Evolutionary conservation across 139 green algal genomes (phyloP).

Genomic region (Edaphochlamys debaryana): DNA sequence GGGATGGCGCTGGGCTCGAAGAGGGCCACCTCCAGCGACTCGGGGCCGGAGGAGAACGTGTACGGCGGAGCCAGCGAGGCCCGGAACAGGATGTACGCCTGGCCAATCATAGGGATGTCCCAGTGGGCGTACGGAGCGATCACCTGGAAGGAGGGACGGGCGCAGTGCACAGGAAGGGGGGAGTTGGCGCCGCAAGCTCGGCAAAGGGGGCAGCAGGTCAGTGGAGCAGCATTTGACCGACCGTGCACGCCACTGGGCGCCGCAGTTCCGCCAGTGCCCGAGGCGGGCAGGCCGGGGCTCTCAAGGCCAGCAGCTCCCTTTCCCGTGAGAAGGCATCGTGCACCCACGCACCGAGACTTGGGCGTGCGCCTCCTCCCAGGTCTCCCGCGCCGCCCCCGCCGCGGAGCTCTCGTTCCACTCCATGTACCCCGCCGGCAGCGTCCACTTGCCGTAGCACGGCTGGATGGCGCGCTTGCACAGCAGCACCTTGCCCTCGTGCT

Average conservation of each 20-base stretch:
- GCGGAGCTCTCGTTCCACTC: constrained; percentile 50
- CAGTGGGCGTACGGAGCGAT: constrained; percentile 54
- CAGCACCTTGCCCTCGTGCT: constrained; percentile 85
- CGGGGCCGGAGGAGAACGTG: constrained; percentile 59
- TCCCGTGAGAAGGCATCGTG: no score
- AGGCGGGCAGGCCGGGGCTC: no score
- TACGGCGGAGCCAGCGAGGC: constrained; percentile 52
- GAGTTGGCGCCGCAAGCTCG: background rate
- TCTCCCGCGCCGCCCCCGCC: constrained; percentile 53
- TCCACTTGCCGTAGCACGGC: constrained; percentile 87
- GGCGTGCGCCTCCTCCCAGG: constrained; percentile 55
- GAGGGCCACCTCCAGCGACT: constrained; percentile 79
- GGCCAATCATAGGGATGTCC: constrained; percentile 87
- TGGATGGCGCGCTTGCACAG: constrained; percentile 87
- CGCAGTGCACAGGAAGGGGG: no score
- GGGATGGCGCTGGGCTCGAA: constrained; percentile 80
- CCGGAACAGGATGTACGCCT: constrained; percentile 82
- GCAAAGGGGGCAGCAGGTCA: no score
- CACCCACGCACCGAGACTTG: constrained; percentile 9
- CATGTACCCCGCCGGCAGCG: constrained; percentile 89
- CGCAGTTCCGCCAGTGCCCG: no score
- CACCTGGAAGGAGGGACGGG: background rate
- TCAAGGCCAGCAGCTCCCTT: no score
- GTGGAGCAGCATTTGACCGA: no score
- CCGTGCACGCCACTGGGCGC: no score